Evolutionary conservation across 2,329 filamentous ascomycete species (phyloP).

Genomic region (Mollisia scopiformis): DNA sequence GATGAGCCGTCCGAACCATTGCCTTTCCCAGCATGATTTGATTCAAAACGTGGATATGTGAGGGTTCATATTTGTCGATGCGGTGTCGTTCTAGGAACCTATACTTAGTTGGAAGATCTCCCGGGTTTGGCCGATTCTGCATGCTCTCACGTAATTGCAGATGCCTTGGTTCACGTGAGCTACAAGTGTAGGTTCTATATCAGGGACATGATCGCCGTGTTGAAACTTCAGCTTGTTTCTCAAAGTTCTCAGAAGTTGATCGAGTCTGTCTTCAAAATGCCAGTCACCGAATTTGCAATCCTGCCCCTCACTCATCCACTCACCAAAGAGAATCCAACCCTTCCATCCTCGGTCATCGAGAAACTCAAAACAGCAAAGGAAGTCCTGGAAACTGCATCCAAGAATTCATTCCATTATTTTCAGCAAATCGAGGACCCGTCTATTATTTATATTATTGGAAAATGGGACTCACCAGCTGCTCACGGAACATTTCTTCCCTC

Average conservation of each 20-base stretch:
- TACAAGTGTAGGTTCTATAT: not conserved
- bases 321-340: conserved; percentile 23
- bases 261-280: conserved; percentile 30
- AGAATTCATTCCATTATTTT: conserved; percentile 41
- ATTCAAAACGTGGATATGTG: not conserved
- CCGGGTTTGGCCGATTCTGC: not conserved
- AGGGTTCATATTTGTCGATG: too few species aligned
- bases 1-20: conserved; percentile 21
- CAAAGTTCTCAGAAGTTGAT: not conserved
- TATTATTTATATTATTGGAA: conserved; percentile 47
- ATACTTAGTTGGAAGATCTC: not conserved
- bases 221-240: not conserved
- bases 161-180: not conserved
- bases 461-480: conserved; percentile 46
- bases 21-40: not conserved
- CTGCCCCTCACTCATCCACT: conserved; percentile 38
- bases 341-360: conserved; percentile 30
- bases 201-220: not conserved
- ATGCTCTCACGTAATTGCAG: conserved; percentile 6
- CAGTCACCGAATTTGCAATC: conserved; percentile 49
- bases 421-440: conserved; percentile 47
- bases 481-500: conserved; percentile 48
- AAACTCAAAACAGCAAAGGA: conserved; percentile 41
- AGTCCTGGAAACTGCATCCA: conserved; percentile 40
- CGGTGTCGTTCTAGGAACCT: not conserved